phyloP scores from a whole-genome alignment of 1,139 yeast species.

The Pichiaceae sp. region DNA sequence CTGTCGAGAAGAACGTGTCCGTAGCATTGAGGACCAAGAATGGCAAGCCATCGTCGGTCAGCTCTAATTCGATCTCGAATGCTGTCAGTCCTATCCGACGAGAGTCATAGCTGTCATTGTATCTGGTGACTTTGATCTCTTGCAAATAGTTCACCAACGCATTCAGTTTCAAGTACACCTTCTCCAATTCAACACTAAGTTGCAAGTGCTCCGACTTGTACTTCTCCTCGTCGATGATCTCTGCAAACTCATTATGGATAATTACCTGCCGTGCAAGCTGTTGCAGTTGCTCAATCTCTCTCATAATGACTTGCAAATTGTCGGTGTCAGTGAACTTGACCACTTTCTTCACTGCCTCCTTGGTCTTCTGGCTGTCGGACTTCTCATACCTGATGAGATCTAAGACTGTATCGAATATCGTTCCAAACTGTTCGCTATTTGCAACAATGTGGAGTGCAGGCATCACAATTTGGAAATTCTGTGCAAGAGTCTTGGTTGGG shows the following conservation, averaged over 20 bases:
- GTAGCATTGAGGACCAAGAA: slow-evolving; percentile 43
- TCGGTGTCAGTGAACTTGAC: slow-evolving; percentile 64
- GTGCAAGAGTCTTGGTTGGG: slow-evolving; percentile 11
- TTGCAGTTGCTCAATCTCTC: slow-evolving; percentile 49
- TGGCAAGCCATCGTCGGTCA: slow-evolving; percentile 35
- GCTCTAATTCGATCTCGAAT: slow-evolving; percentile 41
- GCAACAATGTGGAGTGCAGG: slow-evolving; percentile 66
- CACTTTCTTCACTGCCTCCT: slow-evolving; percentile 58
- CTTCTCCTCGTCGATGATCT: slow-evolving; percentile 23
- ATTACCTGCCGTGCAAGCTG: slow-evolving; percentile 33
- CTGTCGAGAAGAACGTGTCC: slow-evolving; percentile 29
- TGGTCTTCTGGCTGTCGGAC: slow-evolving; percentile 37
- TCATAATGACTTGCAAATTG: slow-evolving; percentile 53
- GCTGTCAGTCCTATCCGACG: slow-evolving; percentile 34
- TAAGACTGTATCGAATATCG: slow-evolving; percentile 53
- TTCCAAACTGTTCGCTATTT: slow-evolving; percentile 64
- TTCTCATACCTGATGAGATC: slow-evolving; percentile 61
- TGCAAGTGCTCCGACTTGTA: slow-evolving; percentile 21
- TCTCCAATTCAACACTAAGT: slow-evolving; percentile 46
- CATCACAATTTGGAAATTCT: slow-evolving; percentile 29
- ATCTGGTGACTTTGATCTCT: slow-evolving; percentile 26
- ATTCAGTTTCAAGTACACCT: slow-evolving; percentile 47
- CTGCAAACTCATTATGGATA: background rate
- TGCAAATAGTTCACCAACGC: slow-evolving; percentile 52
- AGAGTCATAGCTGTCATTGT: slow-evolving; percentile 28